Conservation (phyloP, 176 grass and related monocot genomes). For the Echinochloa phyllopogon region DNA sequence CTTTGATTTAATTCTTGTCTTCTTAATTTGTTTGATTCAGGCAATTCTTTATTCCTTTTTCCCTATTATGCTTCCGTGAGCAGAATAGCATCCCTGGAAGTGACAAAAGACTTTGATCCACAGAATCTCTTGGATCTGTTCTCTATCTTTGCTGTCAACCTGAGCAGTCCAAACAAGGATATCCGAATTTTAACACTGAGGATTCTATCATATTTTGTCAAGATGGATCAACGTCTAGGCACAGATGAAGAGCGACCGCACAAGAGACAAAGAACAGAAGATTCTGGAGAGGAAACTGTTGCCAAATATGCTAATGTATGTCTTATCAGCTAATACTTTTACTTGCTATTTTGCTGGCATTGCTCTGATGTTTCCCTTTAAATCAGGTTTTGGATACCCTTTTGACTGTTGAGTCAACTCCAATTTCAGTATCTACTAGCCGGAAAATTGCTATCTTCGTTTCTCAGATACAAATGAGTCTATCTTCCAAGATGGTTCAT, state of each 20-base stretch:
- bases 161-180: constrained; percentile 76
- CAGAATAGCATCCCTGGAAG: constrained; percentile 44
- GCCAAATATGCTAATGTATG: constrained; percentile 73
- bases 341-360: constrained; percentile 38
- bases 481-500: constrained; percentile 69
- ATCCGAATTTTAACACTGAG: constrained; percentile 77
- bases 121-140: constrained; percentile 59
- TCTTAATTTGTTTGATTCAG: constrained; percentile 4
- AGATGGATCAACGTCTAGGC: constrained; percentile 52
- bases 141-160: constrained; percentile 62
- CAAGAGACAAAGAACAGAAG: constrained; percentile 77
- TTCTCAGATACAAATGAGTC: constrained; percentile 74
- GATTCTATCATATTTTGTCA: constrained; percentile 75
- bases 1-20: not conserved
- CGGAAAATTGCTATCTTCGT: constrained; percentile 71
- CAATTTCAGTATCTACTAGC: constrained; percentile 74
- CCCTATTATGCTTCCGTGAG: constrained; percentile 28
- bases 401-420: constrained; percentile 69
- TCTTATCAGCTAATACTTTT: constrained; percentile 28
- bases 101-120: constrained; percentile 53
- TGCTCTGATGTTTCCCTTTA: constrained; percentile 44
- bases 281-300: constrained; percentile 55
- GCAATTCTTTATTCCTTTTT: constrained; percentile 33
- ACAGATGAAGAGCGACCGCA: constrained; percentile 56
- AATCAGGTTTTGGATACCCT: constrained; percentile 79